Evolutionary conservation across 805 yeast species (phyloP).

Genomic region (Candida qinlingensis): DNA sequence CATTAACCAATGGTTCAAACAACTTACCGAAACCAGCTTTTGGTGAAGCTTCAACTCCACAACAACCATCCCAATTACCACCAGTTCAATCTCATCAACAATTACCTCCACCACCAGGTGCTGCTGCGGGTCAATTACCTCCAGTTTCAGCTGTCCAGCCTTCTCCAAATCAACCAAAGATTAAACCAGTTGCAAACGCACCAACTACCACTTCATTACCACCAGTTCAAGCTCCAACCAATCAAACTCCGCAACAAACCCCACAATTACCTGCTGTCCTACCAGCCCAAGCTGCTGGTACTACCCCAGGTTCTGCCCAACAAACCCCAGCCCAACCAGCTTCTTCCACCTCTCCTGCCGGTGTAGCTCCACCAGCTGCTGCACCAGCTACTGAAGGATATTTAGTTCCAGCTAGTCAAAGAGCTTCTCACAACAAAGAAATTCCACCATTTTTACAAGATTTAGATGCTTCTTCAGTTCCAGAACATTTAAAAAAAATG

Average conservation of each 20-base stretch:
- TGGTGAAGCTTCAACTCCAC: constrained; percentile 23
- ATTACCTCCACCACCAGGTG: constrained; percentile 24
- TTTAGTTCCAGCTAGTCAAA: constrained; percentile 33
- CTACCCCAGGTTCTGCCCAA: constrained; percentile 10
- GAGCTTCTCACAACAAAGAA: constrained; percentile 56
- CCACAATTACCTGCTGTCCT: constrained; percentile 17
- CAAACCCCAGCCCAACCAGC: constrained; percentile 19
- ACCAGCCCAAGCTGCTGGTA: constrained; percentile 1
- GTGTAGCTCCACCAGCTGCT: constrained; percentile 19
- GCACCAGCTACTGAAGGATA: constrained; percentile 25
- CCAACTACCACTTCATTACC: constrained; percentile 17
- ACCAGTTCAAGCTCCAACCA: constrained; percentile 14
- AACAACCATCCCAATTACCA: constrained; percentile 30
- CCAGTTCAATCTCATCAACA: constrained; percentile 30
- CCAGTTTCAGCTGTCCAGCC: constrained; percentile 11
- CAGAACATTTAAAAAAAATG: constrained; percentile 74
- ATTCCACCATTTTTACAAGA: constrained; percentile 79
- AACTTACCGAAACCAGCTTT: constrained; percentile 22
- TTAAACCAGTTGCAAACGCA: constrained; percentile 14
- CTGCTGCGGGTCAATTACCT: constrained; percentile 22
- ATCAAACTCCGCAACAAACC: constrained; percentile 21
- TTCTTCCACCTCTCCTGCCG: constrained; percentile 21
- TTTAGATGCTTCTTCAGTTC: constrained; percentile 71
- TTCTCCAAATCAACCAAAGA: constrained; percentile 30
- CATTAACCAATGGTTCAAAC: constrained; percentile 22